phyloP scores from a whole-genome alignment of 2,329 filamentous ascomycete genomes.

The Achaetomium macrosporum region DNA sequence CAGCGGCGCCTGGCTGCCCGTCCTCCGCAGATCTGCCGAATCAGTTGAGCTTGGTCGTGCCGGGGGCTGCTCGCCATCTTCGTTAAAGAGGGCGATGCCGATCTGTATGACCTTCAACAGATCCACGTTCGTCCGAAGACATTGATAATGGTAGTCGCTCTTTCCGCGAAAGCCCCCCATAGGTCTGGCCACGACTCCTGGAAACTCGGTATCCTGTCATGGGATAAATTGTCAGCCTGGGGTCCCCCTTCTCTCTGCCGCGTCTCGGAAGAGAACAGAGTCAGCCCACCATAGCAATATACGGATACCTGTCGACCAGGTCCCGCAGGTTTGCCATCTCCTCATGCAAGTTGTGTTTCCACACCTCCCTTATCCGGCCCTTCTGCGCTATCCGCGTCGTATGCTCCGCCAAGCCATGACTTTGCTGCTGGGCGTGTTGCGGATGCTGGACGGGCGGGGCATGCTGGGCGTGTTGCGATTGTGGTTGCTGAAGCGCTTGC shows the following conservation, averaged over 20 bases:
- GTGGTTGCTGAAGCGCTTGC: conserved; percentile 31
- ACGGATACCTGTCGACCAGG: conserved; percentile 84
- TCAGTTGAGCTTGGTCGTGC: conserved; percentile 53
- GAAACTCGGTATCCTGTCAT: conserved; percentile 87
- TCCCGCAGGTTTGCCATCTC: conserved; percentile 83
- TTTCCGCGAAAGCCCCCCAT: conserved; percentile 94
- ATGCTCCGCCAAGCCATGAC: conserved; percentile 43
- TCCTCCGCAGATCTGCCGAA: conserved; percentile 36
- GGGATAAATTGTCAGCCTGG: conserved; percentile 1
- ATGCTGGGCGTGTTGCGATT: conserved; percentile 31
- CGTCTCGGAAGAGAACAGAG: neutral
- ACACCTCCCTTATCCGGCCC: conserved; percentile 88
- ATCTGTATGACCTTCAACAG: conserved; percentile 97
- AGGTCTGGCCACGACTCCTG: conserved; percentile 90
- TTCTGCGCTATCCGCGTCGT: conserved; percentile 52
- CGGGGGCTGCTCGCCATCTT: conserved; percentile 81
- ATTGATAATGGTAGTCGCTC: conserved; percentile 98
- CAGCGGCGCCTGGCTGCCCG: conserved; percentile 46
- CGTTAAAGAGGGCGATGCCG: conserved; percentile 86
- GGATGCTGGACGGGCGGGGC: conserved; percentile 18
- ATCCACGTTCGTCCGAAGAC: conserved; percentile 92
- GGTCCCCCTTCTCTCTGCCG: neutral
- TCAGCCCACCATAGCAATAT: conserved; percentile 85
- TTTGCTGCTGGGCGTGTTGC: conserved; percentile 22
- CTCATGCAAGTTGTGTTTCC: conserved; percentile 84